Percentiles rank a stretch among this genome's conserved stretches.
Evolutionary conservation across 2,329 filamentous ascomycete species (phyloP).

Genomic region (Chrysoporthe puriensis): DNA sequence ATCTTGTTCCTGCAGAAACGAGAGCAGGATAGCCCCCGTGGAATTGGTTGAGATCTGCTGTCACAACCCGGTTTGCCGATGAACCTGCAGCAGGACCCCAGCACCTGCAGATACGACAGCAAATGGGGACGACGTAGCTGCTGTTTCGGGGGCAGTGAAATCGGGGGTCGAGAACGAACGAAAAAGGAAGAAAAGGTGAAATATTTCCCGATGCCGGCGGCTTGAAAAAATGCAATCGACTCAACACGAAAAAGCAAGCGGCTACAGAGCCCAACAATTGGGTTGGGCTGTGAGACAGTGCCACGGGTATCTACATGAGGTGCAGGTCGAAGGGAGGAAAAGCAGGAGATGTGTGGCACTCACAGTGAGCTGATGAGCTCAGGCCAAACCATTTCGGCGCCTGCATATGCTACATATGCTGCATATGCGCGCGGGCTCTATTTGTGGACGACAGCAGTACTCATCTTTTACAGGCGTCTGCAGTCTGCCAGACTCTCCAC

Average conservation of each 20-base stretch:
- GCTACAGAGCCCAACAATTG: constrained; percentile 1
- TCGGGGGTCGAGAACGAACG: neutral
- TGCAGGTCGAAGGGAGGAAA: neutral
- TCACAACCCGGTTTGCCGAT: neutral
- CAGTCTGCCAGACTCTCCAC: neutral
- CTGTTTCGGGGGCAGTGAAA: constrained; percentile 7
- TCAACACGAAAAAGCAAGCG: neutral
- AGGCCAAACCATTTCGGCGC: too few relatives aligned
- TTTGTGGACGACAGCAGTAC: neutral
- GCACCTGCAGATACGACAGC: constrained; percentile 28
- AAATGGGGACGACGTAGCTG: constrained; percentile 6
- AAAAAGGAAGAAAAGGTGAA: constrained; percentile 6
- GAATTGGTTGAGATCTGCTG: neutral
- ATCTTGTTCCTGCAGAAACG: neutral
- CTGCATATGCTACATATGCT: too few relatives aligned
- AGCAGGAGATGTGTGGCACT: neutral
- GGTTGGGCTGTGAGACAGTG: constrained; percentile 20
- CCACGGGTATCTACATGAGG: constrained; percentile 7
- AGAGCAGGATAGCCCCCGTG: neutral
- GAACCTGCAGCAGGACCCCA: constrained; percentile 11
- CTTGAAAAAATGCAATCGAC: neutral
- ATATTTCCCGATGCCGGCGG: neutral
- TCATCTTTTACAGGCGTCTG: neutral
- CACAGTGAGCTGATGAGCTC: neutral
- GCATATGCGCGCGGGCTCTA: neutral